These are phyloP conservation scores for Asclepias syriaca DNA, from an alignment of 257 asterid genomes.

Conservation along the genomic window DNA sequence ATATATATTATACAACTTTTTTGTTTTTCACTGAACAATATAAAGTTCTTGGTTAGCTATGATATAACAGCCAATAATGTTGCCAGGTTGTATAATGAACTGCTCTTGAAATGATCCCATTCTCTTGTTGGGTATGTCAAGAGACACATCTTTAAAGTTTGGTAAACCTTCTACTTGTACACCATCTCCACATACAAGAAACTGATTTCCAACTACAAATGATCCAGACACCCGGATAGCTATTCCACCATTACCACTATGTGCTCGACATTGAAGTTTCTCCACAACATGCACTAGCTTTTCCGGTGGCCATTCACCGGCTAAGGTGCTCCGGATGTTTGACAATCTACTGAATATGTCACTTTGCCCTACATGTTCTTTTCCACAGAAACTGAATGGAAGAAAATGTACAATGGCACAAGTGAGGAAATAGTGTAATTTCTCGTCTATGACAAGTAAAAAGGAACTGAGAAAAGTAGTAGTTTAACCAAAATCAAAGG, in stretches of 20 bases:
- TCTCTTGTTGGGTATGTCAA: conserved; percentile 68
- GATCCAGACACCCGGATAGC: conserved; percentile 88
- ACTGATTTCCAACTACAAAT: conserved; percentile 81
- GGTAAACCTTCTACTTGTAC: conserved; percentile 89
- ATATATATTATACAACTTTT: too few species aligned
- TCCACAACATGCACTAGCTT: conserved; percentile 95
- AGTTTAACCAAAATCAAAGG: not conserved
- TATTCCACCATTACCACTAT: conserved; percentile 45
- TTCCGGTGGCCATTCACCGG: conserved; percentile 93
- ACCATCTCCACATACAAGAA: conserved; percentile 95
- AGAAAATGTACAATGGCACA: conserved; percentile 11
- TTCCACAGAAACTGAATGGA: conserved; percentile 58
- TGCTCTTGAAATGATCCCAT: conserved; percentile 92
- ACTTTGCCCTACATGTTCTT: conserved; percentile 55
- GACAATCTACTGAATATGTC: conserved; percentile 55
- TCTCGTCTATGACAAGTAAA: too few species aligned
- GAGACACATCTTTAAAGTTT: conserved; percentile 61
- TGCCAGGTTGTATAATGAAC: conserved; percentile 50
- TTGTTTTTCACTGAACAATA: conserved; percentile 33
- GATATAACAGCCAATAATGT: conserved; percentile 58
- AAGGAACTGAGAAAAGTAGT: not conserved
- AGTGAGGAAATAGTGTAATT: not conserved
- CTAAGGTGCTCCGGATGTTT: conserved; percentile 66
- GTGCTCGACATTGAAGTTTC: conserved; percentile 83
- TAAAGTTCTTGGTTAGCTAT: conserved; percentile 85